phyloP scores from a whole-genome alignment of 306 rosid species.

The Alnus rubra region DNA sequence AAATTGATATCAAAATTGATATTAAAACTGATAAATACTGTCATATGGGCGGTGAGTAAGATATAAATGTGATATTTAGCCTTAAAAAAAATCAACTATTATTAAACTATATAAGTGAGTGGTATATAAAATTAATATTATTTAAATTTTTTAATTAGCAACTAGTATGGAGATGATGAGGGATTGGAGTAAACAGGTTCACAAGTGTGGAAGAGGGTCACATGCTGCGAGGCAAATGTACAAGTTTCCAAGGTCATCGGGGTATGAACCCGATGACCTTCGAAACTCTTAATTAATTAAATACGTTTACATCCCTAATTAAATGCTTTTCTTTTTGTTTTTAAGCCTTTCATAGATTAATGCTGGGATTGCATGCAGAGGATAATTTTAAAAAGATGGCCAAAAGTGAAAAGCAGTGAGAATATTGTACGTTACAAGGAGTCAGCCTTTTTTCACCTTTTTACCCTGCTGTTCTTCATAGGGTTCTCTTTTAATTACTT shows the following conservation, averaged over 20 bases:
- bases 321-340: too few species aligned
- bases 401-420: neutral
- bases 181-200: neutral
- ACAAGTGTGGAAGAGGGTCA: constrained; percentile 14
- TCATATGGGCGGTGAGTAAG: too few species aligned
- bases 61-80: too few species aligned
- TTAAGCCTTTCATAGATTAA: neutral
- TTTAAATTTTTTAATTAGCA: neutral
- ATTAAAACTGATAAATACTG: too few species aligned
- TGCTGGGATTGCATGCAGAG: neutral
- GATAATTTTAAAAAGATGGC: too few species aligned
- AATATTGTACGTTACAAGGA: constrained; percentile 31
- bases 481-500: neutral
- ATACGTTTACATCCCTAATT: neutral
- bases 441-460: neutral
- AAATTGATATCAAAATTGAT: too few species aligned
- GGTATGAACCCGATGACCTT: neutral
- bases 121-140: too few species aligned
- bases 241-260: constrained; percentile 41
- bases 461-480: neutral
- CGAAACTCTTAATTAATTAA: neutral
- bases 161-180: neutral
- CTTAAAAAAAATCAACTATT: too few species aligned
- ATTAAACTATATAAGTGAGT: too few species aligned
- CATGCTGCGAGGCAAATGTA: constrained; percentile 23